Evolutionary conservation across 129 eudicot genomes (phyloP).

Genomic region (Centrapalus pauciflorus): DNA sequence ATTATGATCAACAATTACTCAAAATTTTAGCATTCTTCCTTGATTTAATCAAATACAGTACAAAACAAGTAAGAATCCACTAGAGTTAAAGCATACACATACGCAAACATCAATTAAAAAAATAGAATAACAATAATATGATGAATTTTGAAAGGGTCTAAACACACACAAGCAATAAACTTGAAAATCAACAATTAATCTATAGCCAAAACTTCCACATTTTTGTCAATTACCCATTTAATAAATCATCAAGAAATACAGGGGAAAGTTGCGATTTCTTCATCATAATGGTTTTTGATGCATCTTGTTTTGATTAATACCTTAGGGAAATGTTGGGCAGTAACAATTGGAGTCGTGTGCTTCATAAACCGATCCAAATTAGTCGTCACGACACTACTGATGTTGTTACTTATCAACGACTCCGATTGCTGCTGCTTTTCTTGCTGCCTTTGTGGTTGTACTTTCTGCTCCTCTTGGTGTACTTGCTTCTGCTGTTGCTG

Average conservation of each 20-base stretch:
- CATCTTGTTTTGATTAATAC: neutral
- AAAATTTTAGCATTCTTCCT: neutral
- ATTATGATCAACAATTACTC: neutral
- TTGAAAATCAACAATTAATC: neutral
- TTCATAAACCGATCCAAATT: slow-evolving; percentile 15
- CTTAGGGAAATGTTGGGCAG: slow-evolving; percentile 14
- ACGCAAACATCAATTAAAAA: neutral
- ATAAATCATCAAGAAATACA: neutral
- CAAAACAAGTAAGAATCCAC: slow-evolving; percentile 1
- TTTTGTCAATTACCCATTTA: neutral
- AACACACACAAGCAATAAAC: slow-evolving; percentile 3
- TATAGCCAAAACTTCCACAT: neutral
- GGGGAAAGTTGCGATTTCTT: neutral
- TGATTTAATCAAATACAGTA: neutral
- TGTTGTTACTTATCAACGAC: neutral
- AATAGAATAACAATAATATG: neutral
- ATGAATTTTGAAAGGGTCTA: neutral
- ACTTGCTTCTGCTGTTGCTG: slow-evolving; percentile 12
- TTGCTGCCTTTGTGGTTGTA: no score
- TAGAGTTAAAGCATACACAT: neutral
- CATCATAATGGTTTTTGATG: neutral
- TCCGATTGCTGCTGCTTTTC: no score
- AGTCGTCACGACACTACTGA: neutral
- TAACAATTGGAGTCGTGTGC: slow-evolving; percentile 10
- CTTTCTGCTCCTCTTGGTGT: no score